These are phyloP conservation scores for Cystobasidium slooffiae DNA, from an alignment of 1,284 basidiomycete genomes.

Conservation along the genomic window DNA sequence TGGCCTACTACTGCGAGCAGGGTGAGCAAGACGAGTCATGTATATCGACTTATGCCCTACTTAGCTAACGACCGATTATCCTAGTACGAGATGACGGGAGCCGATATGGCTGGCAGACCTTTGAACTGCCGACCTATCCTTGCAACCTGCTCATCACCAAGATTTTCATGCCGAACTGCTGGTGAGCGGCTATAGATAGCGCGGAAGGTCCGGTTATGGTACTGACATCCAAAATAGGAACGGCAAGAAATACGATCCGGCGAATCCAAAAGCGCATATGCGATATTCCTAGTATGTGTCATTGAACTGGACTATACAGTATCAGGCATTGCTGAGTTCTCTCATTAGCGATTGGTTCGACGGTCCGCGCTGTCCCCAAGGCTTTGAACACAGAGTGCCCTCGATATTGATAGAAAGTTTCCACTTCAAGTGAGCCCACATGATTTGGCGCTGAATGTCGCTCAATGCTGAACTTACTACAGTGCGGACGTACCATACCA, in stretches of 20 bases:
- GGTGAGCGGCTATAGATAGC: slow-evolving; percentile 3
- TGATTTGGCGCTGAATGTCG: neutral
- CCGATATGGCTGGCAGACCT: slow-evolving; percentile 1
- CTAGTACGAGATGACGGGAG: slow-evolving; percentile 5
- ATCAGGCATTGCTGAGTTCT: neutral
- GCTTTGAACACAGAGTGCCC: slow-evolving; percentile 20
- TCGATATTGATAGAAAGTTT: slow-evolving; percentile 30
- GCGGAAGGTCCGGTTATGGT: too few relatives aligned
- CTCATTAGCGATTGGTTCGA: slow-evolving; percentile 7
- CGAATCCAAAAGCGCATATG: slow-evolving; percentile 26
- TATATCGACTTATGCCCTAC: neutral
- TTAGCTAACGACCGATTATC: neutral
- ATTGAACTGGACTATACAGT: neutral
- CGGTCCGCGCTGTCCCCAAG: slow-evolving; percentile 17
- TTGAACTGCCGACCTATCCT: slow-evolving; percentile 11
- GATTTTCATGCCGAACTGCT: slow-evolving; percentile 30
- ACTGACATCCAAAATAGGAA: slow-evolving; percentile 1
- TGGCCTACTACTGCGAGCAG: slow-evolving; percentile 26
- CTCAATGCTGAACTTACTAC: neutral
- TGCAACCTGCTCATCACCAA: slow-evolving; percentile 22
- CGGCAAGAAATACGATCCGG: slow-evolving; percentile 25
- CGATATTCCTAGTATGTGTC: slow-evolving; percentile 16
- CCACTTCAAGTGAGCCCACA: slow-evolving; percentile 1
- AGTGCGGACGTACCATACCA: slow-evolving; percentile 18
- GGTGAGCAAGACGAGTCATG: neutral